These are phyloP conservation scores for Sarocladium kiliense DNA, from an alignment of 2,329 filamentous ascomycete genomes.

Conservation along the genomic window DNA sequence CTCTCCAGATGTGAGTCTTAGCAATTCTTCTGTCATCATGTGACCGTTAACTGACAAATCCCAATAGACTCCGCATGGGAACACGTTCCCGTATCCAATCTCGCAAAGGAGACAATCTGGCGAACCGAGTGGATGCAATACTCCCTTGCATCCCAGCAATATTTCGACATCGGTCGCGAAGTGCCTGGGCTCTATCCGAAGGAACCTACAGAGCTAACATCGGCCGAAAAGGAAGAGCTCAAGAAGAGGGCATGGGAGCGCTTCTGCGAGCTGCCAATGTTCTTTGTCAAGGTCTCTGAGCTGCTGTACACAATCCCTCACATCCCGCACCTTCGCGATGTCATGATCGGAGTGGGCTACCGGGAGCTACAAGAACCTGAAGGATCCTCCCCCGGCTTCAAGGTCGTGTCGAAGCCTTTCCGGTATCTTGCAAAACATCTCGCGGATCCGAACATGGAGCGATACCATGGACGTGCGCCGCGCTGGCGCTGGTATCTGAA, in stretches of 20 bases:
- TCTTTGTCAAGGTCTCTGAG: conserved; percentile 64
- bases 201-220: conserved; percentile 36
- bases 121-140: conserved; percentile 52
- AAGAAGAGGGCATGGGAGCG: conserved; percentile 44
- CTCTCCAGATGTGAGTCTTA: conserved; percentile 51
- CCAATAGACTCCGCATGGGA: conserved; percentile 53
- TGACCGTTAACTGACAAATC: conserved; percentile 8
- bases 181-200: conserved; percentile 46
- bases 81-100: conserved; percentile 43
- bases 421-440: conserved; percentile 2
- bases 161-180: conserved; percentile 49
- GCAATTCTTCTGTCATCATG: not conserved
- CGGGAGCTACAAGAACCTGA: conserved; percentile 38
- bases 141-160: conserved; percentile 42
- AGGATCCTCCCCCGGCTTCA: not conserved
- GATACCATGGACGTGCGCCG: conserved; percentile 50
- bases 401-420: not conserved
- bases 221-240: conserved; percentile 36
- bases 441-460: conserved; percentile 38
- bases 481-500: conserved; percentile 54
- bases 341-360: conserved; percentile 54
- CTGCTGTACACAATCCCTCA: conserved; percentile 54
- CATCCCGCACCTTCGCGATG: conserved; percentile 51
- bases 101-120: conserved; percentile 58
- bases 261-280: conserved; percentile 56